Evolutionary conservation across 139 green algal genomes (phyloP), one percentile per base, ranked within the genome.

Genomic region (Picochlorum sp.): DNA sequence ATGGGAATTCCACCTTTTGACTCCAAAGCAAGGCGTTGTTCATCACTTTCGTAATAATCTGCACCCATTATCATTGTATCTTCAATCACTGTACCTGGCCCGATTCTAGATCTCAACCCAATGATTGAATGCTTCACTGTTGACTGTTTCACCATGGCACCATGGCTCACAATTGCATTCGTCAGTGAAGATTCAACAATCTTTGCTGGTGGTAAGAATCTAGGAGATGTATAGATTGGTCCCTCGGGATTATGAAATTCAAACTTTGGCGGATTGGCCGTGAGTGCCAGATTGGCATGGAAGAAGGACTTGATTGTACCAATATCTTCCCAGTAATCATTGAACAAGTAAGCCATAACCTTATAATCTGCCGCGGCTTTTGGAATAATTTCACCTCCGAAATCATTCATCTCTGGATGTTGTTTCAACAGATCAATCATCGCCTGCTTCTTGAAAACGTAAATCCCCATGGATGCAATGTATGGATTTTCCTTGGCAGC

Each of bases 401-500:
- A 99, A 77, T 99, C 93, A 64, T 95, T 95, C 50, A 78, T 44
- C 50, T 65, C 69, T 36, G 78, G 74, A 61, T 82, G 70, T 13
- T 75, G 69, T 3, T 69, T 74, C 31, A 88, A 75, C 51, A 94
- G 74, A 30, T 94, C 56, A 29, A 90, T 28, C 41, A 98, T 78
- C 14, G 89, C 75, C 4, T 80, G 59, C 79, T 96, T 96, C 77
- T 95, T 96, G 85, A 99, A 99, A 25, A 99, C 89, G 65, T 99
- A 99, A 80, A 99, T 98, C 57, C 93, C 93, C 93, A 99, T 99
- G 57, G 81, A 94, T 2, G 93, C 93, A 51, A 99, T 98, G 88
- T 85, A 99, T 7, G 87, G 84, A 73, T 86, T 85, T 64, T 88
- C 55, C 51, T 69, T 30, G 1, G 89, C 88, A 52, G 89, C 77